Base-by-base conservation (phyloP, 73 alveolate species). In the Blepharisma japonicum region DNA sequence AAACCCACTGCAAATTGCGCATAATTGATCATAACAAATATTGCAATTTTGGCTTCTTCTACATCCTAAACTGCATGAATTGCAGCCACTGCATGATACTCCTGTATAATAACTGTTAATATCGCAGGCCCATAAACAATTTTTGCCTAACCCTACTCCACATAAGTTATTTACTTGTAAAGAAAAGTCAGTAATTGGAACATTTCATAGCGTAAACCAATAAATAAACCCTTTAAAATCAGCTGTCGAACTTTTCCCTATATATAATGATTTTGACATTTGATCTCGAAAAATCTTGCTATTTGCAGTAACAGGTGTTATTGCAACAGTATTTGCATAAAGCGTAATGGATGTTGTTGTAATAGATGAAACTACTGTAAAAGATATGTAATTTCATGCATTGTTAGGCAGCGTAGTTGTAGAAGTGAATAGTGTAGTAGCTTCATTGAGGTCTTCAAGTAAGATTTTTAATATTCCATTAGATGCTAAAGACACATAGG, bases 11-110 rank as follows among this genome's bases (percentile, higher is more conserved):
- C 74, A 61, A 14, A 5, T 9, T 1, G 0, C 74, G 5, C 74
- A 61, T 20, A 61, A 48, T 18, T 1, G 3, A 25, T 61, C 74
- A 61, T 61, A 61, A 48, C 74, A 61, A n/a, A 61, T 8, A 25
- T 61, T 61, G 5, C 74, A 61, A 25, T 61, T 39, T 61, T 61
- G 47, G 5, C 46, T 25, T 61, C 74, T 61, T 9, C 14, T 39
- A 5, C 74, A 61, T 14, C 74, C 74, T 61, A 14, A 14, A 14
- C 46, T 25, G 47, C 74, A 61, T 8, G 74, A 61, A 14, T 61
- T 61, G 47, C 74, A 61, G 14, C 18, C 2, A 2, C 14, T 61
- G 47, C 74, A 61, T 20, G 74, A 18, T 1, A 48, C 0, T 14
- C 18, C 39, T 2, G 14, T 25, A 61, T 18, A 61, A 61, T 61